Evolutionary conservation across 176 grass and related monocot species (phyloP), one percentile per base, ranked within the genome.

Genomic region (Aegilops bicornis): DNA sequence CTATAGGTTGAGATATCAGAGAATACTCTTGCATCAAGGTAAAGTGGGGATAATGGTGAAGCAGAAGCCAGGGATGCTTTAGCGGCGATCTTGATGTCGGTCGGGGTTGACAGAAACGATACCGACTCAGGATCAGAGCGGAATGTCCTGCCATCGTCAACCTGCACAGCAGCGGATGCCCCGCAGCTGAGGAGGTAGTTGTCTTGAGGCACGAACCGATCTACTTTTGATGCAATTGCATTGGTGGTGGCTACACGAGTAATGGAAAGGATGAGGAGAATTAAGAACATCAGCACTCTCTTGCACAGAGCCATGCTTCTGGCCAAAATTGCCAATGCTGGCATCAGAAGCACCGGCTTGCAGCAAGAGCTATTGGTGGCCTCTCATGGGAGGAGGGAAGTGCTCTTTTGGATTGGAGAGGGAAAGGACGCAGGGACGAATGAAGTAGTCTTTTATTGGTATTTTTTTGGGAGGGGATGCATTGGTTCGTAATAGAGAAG

Each of bases 111-210:
- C 23, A 98, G 89, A 85, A 93, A 95, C 39, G 93, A 98, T 19
- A 90, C 59, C 1, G 93, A 95, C 33, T 98, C 89, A 25, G 96
- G 91, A 85, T 98, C 93, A 62, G 96, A 98, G 7, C 72, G 83
- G 65, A 98, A 98, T 24, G 71, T 69, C 66, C 96, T 92, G 35
- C 96, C 96, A 80, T 95, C 95, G 63, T 92, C 93, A 61, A 98
- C 89, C 83, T 94, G 81, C 58, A 91, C 87, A 76, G 85, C 77
- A 39, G 25, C 45, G 13, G 83, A 73, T 16, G 93, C 88, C 42
- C 96, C 93, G 0, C 95, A 98, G 82, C 87, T 89, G 36, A 98
- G 85, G 83, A 98, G 82, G 69, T 95, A 98, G 54, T 90, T 93
- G 89, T 98, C 96, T 60, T 89, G 82, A 68, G 96, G 89, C 61